Evolutionary conservation across 176 grass and related monocot genomes (phyloP).

Genomic region (Lolium perenne): DNA sequence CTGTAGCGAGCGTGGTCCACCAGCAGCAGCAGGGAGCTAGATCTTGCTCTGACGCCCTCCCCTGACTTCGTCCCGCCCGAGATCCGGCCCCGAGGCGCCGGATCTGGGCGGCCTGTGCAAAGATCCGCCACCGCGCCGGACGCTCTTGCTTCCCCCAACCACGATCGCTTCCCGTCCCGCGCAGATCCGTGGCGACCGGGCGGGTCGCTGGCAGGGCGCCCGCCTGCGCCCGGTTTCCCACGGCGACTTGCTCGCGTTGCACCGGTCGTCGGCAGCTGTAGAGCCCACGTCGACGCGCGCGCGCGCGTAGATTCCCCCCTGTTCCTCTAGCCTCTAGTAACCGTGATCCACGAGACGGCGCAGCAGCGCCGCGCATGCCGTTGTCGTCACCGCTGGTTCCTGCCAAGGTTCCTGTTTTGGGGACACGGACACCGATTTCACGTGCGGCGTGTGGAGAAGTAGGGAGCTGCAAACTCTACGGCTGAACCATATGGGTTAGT

Average conservation of each 20-base stretch:
- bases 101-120: constrained; percentile 1
- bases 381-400: no score
- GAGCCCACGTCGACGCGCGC: no score
- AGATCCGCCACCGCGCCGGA: neutral
- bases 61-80: neutral
- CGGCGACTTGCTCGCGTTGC: neutral
- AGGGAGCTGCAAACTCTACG: no score
- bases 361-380: no score
- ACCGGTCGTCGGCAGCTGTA: neutral
- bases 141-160: neutral
- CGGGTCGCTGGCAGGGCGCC: neutral
- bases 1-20: neutral
- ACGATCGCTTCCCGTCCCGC: neutral
- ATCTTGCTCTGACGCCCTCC: constrained; percentile 10
- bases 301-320: no score
- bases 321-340: no score
- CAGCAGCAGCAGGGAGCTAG: neutral
- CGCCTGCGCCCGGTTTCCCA: neutral
- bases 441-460: neutral
- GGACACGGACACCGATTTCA: neutral
- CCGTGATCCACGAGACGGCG: no score
- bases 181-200: neutral
- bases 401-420: neutral
- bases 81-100: neutral
- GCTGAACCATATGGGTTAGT: neutral